phyloP scores from a whole-genome alignment of 805 yeast species.

The Metschnikowia gelsemii region DNA sequence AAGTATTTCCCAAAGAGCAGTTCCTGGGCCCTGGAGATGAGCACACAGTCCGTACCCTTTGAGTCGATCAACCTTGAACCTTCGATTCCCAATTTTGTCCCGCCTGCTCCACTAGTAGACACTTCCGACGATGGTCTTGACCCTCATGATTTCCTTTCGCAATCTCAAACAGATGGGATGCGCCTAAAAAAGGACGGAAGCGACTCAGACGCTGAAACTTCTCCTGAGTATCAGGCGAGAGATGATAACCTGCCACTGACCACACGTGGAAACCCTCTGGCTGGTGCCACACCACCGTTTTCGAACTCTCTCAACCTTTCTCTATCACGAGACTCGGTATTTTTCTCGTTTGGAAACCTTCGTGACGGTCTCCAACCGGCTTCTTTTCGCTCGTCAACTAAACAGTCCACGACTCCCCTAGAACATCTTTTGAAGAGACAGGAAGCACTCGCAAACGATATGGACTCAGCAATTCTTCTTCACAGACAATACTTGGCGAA shows the following conservation, averaged over 20 bases:
- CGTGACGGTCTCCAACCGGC: not conserved
- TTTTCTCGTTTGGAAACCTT: slow-evolving; percentile 10
- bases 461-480: slow-evolving; percentile 5
- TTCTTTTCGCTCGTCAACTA: not conserved
- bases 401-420: slow-evolving; percentile 6
- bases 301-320: slow-evolving; percentile 8
- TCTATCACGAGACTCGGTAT: slow-evolving; percentile 7
- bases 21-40: slow-evolving; percentile 7
- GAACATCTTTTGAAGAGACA: slow-evolving; percentile 13
- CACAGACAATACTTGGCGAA: slow-evolving; percentile 9
- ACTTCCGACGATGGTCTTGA: slow-evolving; percentile 24
- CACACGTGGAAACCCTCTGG: slow-evolving; percentile 3
- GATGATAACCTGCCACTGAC: not conserved
- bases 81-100: slow-evolving; percentile 3
- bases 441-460: slow-evolving; percentile 6
- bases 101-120: slow-evolving; percentile 8
- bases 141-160: slow-evolving; percentile 22
- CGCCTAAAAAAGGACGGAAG: not conserved
- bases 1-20: no score
- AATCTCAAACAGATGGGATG: slow-evolving; percentile 2
- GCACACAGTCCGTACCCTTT: slow-evolving; percentile 13
- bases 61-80: slow-evolving; percentile 21
- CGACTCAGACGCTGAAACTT: slow-evolving; percentile 3
- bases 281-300: slow-evolving; percentile 10
- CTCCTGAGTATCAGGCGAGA: not conserved